Base-by-base conservation (phyloP, 495 filamentous ascomycete genomes). In the Pyronema domesticum region DNA sequence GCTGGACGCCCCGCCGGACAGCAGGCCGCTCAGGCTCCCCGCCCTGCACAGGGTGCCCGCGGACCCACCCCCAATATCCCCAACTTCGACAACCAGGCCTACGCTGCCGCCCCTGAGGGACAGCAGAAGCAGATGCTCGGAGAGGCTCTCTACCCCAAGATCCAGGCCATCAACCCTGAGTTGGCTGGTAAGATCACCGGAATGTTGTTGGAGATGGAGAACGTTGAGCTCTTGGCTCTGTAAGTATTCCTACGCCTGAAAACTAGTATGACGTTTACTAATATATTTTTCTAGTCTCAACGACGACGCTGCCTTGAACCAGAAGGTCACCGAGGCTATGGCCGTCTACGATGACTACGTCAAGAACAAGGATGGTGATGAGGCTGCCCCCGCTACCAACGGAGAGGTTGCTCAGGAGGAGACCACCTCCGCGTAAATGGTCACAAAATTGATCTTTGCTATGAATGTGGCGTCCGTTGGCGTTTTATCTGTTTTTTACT, bases 161-260 rank as follows among this genome's bases (percentile, higher is more conserved):
- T 99, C 65, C 80, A 86, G 68, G 77, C 76, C 51, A 79, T 91
- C 70, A 87, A 96, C 75, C 87, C 88, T 43, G 86, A 93, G 58
- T 74, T 99, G 57, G 91, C 91, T 58, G 91, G 91, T 61, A 99
- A 99, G 82, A 95, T 99, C 66, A 99, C 91, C 56, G 91, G 91
- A 70, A 99, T 99, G 91, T 80, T 99, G 63, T 67, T 99, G 61
- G 91, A 99, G 77, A 99, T 99, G 91, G 91, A 95, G 58, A 95
- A 95, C 67, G 59, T 73, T 46, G 91, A 99, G 74, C 72, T 99
- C 58, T 71, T 99, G 64, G 83, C 82, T 69, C 76, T 99, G 91
- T 98, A 80, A 86, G 91, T 88, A 55, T 58, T 47, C n/a, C 11
- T 30, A 34, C 11, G 19, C 42, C 35, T 43, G 9, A n/a, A 15